Evolutionary conservation across 2,329 filamentous ascomycete species (phyloP).

Genomic region (Scolecobasidium constrictum): DNA sequence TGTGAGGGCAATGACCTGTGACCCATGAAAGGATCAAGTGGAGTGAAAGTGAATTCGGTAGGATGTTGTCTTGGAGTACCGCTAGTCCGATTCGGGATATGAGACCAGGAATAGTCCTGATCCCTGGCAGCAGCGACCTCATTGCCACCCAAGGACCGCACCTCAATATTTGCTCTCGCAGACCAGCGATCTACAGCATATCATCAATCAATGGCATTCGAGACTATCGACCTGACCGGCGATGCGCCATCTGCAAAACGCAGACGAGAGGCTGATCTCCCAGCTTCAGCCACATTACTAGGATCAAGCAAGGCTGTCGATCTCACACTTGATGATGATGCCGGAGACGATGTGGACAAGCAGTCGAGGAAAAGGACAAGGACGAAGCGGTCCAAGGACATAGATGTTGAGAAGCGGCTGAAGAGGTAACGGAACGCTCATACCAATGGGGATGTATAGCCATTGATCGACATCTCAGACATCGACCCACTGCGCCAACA

Average conservation of each 20-base stretch:
- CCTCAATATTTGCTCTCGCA: too few relatives aligned
- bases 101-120: too few relatives aligned
- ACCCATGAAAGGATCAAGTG: too few relatives aligned
- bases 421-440: constrained; percentile 11
- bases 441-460: background rate
- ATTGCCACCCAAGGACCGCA: too few relatives aligned
- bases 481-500: constrained; percentile 29
- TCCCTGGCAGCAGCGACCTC: too few relatives aligned
- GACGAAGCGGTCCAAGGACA: background rate
- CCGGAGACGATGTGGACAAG: background rate
- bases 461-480: constrained; percentile 13
- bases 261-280: background rate
- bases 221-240: constrained; percentile 1
- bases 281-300: background rate
- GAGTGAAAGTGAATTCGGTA: too few relatives aligned
- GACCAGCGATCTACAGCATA: too few relatives aligned
- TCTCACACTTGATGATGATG: constrained; percentile 4
- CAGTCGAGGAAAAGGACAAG: constrained; percentile 1
- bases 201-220: constrained; percentile 6
- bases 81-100: too few relatives aligned
- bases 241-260: background rate
- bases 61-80: too few relatives aligned
- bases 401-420: constrained; percentile 21
- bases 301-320: background rate
- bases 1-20: too few relatives aligned